Evolutionary conservation across 176 grass and related monocot genomes (phyloP), one percentile per base, ranked within the genome.

Genomic region (Musa beccarii): DNA sequence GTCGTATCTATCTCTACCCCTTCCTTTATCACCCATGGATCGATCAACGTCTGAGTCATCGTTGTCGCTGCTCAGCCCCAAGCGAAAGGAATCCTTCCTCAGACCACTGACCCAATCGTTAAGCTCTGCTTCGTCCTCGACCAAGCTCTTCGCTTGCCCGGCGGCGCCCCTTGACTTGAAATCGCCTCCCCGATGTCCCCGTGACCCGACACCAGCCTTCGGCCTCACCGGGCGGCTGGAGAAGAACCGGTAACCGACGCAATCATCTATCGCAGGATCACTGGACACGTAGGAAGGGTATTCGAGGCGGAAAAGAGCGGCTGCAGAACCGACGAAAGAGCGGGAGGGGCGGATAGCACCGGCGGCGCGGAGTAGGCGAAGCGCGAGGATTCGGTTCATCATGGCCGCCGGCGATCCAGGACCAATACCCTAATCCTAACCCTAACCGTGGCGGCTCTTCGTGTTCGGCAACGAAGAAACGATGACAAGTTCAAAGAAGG

Each of bases 61-160:
- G 17, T 74, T 53, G 53, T 74, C 21, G 72, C 72, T 56, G 22
- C 15, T 56, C 52, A 59, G 13, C 14, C 72, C 22, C 72, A 34
- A 3, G 72, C 53, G 72, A 74, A 87, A 84, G 22, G 84, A 91
- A 70, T 91, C 88, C 28, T 78, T 87, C 80, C 89, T 89, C 49
- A 98, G 79, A 75, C 93, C 90, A 25, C 88, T 81, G 64, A 98
- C 51, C 94, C 88, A 91, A 74, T 98, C 90, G 75, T 86, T 93
- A 51, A 98, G 90, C 53, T 98, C 90, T 13, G 87, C 94, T 76
- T 98, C 94, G 76, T 93, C 94, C 8, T 93, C 94, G 53, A 89
- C 80, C 54, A 93, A 83, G 84, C 90, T 93, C 80, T 84, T 90
- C 49, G 78, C 72, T 62, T 92, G 86, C 19, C 81, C 72, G 8